phyloP scores from a whole-genome alignment of 495 filamentous ascomycete genomes.

The Neurospora tetraspora region DNA sequence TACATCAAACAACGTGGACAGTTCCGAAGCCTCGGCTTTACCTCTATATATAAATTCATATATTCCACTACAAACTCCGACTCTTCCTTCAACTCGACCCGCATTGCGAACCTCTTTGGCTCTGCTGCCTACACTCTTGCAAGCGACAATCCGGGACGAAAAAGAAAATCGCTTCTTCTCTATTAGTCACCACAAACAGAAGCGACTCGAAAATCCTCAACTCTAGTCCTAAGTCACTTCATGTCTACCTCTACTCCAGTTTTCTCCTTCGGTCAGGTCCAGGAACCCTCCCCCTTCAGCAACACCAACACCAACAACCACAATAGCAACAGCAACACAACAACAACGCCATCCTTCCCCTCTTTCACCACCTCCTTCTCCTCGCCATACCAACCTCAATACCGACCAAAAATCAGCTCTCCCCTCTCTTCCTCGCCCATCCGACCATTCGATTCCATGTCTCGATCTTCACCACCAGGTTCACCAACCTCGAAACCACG shows the following conservation, averaged over 20 bases:
- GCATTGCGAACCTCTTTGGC: not conserved
- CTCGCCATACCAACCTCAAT: constrained; percentile 1
- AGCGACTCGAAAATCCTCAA: not conserved
- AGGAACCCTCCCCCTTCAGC: constrained; percentile 13
- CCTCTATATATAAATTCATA: not conserved
- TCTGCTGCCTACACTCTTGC: not conserved
- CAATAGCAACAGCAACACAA: not conserved
- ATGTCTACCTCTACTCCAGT: constrained; percentile 5
- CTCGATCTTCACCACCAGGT: not conserved
- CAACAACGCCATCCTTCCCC: not conserved
- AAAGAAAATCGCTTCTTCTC: not conserved
- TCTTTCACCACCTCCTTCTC: not conserved
- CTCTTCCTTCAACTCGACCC: not conserved
- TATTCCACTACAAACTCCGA: not conserved
- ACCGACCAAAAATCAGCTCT: constrained; percentile 9
- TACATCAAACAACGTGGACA: not conserved
- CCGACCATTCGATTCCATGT: constrained; percentile 3
- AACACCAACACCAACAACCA: not conserved
- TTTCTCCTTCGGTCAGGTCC: constrained; percentile 6
- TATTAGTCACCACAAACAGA: not conserved
- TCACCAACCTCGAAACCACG: not conserved
- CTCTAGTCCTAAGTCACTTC: not conserved
- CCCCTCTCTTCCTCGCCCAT: constrained; percentile 16
- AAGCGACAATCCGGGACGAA: not conserved
- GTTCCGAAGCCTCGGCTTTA: not conserved